Base-by-base conservation (phyloP, 148 eudicot species). In the Linanthus parryae region DNA sequence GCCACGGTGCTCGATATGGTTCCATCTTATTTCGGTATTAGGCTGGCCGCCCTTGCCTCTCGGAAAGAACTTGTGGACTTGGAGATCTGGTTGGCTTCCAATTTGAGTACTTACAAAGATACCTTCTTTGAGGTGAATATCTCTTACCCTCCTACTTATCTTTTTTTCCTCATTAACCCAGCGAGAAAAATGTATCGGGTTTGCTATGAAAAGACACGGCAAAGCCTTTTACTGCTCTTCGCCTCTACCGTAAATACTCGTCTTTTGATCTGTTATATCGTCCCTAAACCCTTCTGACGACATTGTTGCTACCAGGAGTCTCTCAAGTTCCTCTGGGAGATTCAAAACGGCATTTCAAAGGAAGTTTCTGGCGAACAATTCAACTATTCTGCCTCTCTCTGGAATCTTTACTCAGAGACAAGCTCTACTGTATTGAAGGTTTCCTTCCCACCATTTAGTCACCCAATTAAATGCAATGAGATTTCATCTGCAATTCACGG, bases 71-170 rank as follows among this genome's bases (percentile, higher is more conserved):
- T 77, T 44, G 36, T 91, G 42, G 98, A 91, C 72, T 71, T 91
- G 49, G 95, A 86, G 75, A 81, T 63, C 43, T 91, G 98, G 98
- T 61, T 87, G 70, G 72, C 68, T 59, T 71, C 71, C 58, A 79
- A 67, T 47, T 60, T 86, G 27, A 51, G 57, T 58, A 62, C 69
- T 29, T 69, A 63, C 55, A 77, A 66, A 68, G 81, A 86, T 27
- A 43, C 44, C 47, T 81, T 81, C 64, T 63, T 73, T 52, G 84
- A 86, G 98, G 98, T 91, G 71, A 61, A 33, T 31, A 56, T 60
- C 13, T 26, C 37, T 16, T 56, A 35, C 11, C 20, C 25, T 19
- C n/a, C 35, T 17, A 7, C 19, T 60, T 45, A 28, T 16, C 36
- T 48, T 7, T 27, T 20, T 24, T 19, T 31, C 21, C 19, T 34